Percentiles rank a stretch among this genome's conserved stretches.
These are phyloP conservation scores for Scopulariopsis brevicaulis DNA, from an alignment of 2,329 filamentous ascomycete species.

Conservation along the genomic window DNA sequence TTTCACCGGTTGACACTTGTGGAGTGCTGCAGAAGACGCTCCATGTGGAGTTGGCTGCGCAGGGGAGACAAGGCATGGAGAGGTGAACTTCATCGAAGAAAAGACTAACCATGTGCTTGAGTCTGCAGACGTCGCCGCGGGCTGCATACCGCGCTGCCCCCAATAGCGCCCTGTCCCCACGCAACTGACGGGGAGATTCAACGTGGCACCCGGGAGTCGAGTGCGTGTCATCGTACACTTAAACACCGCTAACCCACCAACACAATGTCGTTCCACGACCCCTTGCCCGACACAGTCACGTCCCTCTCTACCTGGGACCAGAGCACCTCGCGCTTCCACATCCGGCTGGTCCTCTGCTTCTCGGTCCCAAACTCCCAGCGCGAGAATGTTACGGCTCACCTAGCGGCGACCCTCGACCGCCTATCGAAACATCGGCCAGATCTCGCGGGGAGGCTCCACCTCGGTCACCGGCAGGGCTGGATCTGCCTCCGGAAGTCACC, in stretches of 20 bases:
- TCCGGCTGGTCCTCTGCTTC: constrained; percentile 13
- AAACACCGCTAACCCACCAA: background rate
- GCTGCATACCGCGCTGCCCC: background rate
- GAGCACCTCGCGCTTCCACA: constrained; percentile 7
- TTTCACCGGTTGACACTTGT: too few species aligned
- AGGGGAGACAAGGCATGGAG: background rate
- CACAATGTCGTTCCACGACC: background rate
- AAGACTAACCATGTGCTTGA: background rate
- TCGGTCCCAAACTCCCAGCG: constrained; percentile 7
- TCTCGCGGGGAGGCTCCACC: constrained; percentile 15
- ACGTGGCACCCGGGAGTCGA: background rate
- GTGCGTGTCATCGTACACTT: background rate
- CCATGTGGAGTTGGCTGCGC: background rate
- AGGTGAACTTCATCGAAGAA: background rate
- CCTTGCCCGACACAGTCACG: background rate
- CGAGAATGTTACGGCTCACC: constrained; percentile 6
- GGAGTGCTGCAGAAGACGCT: too few species aligned
- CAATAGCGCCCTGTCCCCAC: background rate
- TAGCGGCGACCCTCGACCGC: constrained; percentile 9
- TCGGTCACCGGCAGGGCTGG: constrained; percentile 9
- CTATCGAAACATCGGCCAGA: constrained; percentile 13
- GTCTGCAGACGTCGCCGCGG: background rate
- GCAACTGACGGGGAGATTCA: background rate
- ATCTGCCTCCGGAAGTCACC: constrained; percentile 10
- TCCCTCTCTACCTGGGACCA: constrained; percentile 10